Evolutionary conservation across 306 rosid genomes (phyloP), one percentile per base, ranked within the genome.

Genomic region (Fragaria vesca): DNA sequence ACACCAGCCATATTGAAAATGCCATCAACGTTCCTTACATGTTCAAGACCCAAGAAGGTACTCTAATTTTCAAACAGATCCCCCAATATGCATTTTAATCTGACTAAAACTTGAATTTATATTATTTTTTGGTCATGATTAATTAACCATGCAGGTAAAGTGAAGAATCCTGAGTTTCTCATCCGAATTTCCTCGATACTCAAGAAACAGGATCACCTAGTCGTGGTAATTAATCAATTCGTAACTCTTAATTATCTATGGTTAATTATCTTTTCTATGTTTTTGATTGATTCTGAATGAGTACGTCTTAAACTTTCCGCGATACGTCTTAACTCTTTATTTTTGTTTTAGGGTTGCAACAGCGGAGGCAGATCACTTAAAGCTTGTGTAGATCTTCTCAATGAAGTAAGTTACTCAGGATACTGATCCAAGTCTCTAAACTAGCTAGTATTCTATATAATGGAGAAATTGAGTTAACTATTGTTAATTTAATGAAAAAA

Each of bases 21-120:
- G 87, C 91, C 24, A 2, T 83, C 15, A 87, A 87, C 46, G 77
- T 85, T 58, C 89, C 91, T 62, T 87, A 82, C 87, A 83, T 87
- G 89, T 78, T 87, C 82, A 21, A 68, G 63, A 80, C 87, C 8
- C 57, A 78, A 69, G 76, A 87, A 72, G 91, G 89, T 82, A 81
- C 15, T 40, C 43, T 40, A 6, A 40, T n/a, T 60, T 12, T 12
- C 66, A 60, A 58, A 24, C 36, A 26, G 66, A 60, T 26, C 8
- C 15, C 13, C 16, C 38, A 24, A 2, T 61, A 2, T 28, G 38
- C 40, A 12, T 12, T 13, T 61, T 13, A 12, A 61, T 61, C 15
- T 4, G 36, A 60, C 18, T 12, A 4, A 26, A 26, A 26, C 18
- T 26, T 9, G 9, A 24, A 0, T 30, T 20, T 51, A 18, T 20